Base-by-base conservation (phyloP, 2,329 filamentous ascomycete species). In the Periconia digitata region DNA sequence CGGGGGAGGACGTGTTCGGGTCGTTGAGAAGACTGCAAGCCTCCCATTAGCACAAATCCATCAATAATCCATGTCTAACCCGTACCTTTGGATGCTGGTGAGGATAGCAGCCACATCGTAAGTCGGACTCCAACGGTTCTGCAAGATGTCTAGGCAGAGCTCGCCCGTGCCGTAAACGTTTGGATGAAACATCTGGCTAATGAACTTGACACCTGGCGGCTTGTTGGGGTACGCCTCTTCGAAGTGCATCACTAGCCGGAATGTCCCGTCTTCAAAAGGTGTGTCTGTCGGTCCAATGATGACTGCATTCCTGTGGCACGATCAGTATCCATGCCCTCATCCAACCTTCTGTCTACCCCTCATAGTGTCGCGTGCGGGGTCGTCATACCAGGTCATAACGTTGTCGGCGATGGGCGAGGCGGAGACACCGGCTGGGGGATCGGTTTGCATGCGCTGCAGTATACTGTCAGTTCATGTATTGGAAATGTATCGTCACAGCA, bases 141-240 rank as follows among this genome's bases (percentile, higher is more conserved):
- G 94, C 50, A 99, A 74, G 59, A 99, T 99, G 69, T 99, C 94
- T 58, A 99, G 77, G 69, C 94, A 99, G 43, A 99, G 81, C 76
- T 99, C 94, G 53, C 94, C 94, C 0, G 92, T 97, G 44, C 89
- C 92, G 71, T 99, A 99, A 48, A 99, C 94, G 68, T 99, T 99
- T 16, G 94, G 94, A 65, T 99, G 94, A 74, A 99, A 99, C 94
- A 99, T 99, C 72, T 94, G 85, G 73, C 90, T 95, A 71, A 99
- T 95, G 72, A 99, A 99, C 70, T 97, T 97, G 75, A 97, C 94
- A 27, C 91, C 89, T 0, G 94, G 94, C 5, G 94, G 94, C 72
- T 97, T 97, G 76, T 97, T 99, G 23, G 94, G 94, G 65, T 99
- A 99, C 67, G 96, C 92, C 73, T 99, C 94, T 70, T 97, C 94